Percentiles rank a stretch among this genome's conserved stretches.
Conservation (phyloP, 2,329 filamentous ascomycete genomes). For the Huntiella savannae region DNA sequence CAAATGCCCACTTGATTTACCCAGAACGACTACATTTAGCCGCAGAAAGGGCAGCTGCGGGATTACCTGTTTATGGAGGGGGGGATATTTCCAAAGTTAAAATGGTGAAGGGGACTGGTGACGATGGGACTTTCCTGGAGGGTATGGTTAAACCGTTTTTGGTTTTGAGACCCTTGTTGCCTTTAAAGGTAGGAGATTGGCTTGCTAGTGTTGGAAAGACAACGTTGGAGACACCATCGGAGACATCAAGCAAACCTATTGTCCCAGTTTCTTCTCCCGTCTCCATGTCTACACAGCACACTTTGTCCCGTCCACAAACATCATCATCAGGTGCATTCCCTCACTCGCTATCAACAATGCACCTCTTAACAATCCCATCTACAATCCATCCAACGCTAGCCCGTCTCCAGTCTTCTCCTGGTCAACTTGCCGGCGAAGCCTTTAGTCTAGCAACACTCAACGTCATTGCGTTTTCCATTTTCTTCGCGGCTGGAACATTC, state of each 20-base stretch:
- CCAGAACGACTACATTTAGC: conserved; percentile 14
- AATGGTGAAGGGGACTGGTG: not conserved
- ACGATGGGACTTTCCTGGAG: conserved; percentile 1
- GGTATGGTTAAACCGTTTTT: conserved; percentile 2
- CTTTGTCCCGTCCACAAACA: not conserved
- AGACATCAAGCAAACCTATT: not conserved
- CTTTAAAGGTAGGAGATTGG: not conserved
- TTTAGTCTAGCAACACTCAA: conserved; percentile 77
- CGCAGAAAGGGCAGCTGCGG: not conserved
- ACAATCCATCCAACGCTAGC: conserved; percentile 5
- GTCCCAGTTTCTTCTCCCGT: not conserved
- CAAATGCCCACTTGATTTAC: conserved; percentile 27
- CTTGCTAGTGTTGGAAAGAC: not conserved
- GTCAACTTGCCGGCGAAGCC: conserved; percentile 61
- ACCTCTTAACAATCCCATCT: conserved; percentile 16
- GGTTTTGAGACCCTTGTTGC: not conserved
- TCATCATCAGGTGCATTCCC: not conserved
- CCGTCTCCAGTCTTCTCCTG: conserved; percentile 32
- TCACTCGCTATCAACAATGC: conserved; percentile 13
- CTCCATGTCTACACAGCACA: not conserved
- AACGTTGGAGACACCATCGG: not conserved
- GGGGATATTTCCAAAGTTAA: not conserved
- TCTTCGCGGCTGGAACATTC: conserved; percentile 52
- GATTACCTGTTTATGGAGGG: not conserved
- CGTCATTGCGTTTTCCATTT: conserved; percentile 54